Percentiles rank a stretch among this genome's conserved stretches.
These are phyloP conservation scores for Rubia tinctorum DNA, from an alignment of 305 asterid species.

Conservation along the genomic window DNA sequence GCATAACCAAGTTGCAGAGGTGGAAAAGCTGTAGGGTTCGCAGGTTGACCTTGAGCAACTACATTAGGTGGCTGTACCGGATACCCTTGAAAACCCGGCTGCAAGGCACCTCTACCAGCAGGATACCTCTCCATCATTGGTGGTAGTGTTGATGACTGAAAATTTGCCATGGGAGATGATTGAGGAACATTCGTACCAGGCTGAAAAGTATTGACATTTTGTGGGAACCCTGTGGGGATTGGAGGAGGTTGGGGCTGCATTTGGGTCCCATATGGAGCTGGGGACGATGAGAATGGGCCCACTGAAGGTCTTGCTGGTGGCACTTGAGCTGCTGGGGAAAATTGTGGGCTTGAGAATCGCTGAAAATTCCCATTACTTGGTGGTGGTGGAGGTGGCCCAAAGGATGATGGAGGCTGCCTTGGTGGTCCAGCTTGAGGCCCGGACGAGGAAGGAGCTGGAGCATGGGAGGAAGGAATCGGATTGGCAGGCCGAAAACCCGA, in stretches of 20 bases:
- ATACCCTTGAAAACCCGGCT: slow-evolving; percentile 66
- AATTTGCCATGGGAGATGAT: slow-evolving; percentile 41
- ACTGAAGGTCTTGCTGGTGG: slow-evolving; percentile 53
- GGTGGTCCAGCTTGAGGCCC: slow-evolving; percentile 53
- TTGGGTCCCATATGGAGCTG: slow-evolving; percentile 29
- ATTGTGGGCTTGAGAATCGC: slow-evolving; percentile 55
- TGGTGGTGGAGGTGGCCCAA: slow-evolving; percentile 73
- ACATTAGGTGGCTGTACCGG: slow-evolving; percentile 48
- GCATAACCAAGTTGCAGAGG: slow-evolving; percentile 59
- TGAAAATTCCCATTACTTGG: slow-evolving; percentile 56
- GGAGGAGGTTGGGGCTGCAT: slow-evolving; percentile 37
- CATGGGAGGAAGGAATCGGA: slow-evolving; percentile 39
- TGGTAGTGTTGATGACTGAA: slow-evolving; percentile 59
- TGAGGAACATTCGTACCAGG: slow-evolving; percentile 37
- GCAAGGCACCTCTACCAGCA: slow-evolving; percentile 49
- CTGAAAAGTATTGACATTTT: slow-evolving; percentile 46
- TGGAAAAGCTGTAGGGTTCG: slow-evolving; percentile 45
- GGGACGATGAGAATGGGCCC: slow-evolving; percentile 39
- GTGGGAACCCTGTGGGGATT: slow-evolving; percentile 63
- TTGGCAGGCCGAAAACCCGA: slow-evolving; percentile 62
- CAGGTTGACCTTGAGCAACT: slow-evolving; percentile 50
- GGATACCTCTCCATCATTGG: slow-evolving; percentile 38
- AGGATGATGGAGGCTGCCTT: slow-evolving; percentile 60
- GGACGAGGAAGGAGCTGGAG: slow-evolving; percentile 48
- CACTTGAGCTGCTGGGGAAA: slow-evolving; percentile 45